Evolutionary conservation across 2,329 filamentous ascomycete species (phyloP).

Genomic region (Colletotrichum tropicale): DNA sequence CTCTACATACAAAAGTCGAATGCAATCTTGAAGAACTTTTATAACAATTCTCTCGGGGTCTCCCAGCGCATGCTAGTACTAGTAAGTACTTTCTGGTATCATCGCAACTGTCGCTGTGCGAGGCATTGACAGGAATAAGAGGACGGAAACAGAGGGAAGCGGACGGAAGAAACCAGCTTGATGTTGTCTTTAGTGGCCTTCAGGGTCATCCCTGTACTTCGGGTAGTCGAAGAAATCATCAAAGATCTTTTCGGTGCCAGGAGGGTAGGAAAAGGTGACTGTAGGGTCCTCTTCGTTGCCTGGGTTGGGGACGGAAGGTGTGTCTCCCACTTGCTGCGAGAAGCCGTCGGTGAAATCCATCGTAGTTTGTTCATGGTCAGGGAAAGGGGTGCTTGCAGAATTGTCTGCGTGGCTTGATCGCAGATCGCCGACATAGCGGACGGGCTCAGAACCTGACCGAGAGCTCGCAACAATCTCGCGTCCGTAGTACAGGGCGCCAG

Average conservation of each 20-base stretch:
- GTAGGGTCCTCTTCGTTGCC: neutral
- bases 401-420: neutral
- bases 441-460: neutral
- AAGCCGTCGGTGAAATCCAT: neutral
- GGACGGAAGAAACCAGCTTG: rapidly evolving
- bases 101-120: neutral
- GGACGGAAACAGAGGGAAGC: neutral
- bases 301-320: neutral
- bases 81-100: neutral
- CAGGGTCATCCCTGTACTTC: neutral
- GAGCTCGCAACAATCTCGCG: neutral
- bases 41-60: neutral
- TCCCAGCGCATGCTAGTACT: neutral
- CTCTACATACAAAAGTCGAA: neutral
- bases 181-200: neutral
- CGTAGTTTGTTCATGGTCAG: neutral
- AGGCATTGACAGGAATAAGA: neutral
- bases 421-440: neutral
- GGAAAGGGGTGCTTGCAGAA: neutral
- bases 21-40: neutral
- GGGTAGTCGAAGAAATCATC: neutral
- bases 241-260: neutral
- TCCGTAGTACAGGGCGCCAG: neutral
- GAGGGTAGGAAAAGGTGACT: neutral
- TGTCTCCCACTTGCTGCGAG: neutral